phyloP scores from a whole-genome alignment of 2,329 filamentous ascomycete species.

The Calycina herbarum region DNA sequence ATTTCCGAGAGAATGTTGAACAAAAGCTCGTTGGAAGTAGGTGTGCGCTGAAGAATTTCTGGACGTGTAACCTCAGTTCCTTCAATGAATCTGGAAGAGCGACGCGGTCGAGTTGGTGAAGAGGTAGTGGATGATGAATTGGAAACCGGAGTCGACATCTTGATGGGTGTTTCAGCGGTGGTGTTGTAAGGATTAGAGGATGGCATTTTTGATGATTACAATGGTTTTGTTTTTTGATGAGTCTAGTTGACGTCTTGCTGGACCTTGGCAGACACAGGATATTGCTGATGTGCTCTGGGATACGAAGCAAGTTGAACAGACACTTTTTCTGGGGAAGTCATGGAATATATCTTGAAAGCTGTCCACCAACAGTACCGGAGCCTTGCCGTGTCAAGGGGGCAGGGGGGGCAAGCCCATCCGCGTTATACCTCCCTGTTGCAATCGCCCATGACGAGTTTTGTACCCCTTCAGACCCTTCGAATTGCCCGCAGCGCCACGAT shows the following conservation, averaged over 20 bases:
- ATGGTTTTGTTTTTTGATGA: neutral
- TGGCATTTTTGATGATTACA: neutral
- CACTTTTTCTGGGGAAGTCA: neutral
- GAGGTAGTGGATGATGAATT: neutral
- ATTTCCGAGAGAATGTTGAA: constrained; percentile 25
- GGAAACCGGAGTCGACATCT: neutral
- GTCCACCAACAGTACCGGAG: neutral
- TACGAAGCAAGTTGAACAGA: neutral
- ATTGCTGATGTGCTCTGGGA: neutral
- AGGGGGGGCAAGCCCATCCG: neutral
- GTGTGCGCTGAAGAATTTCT: constrained; percentile 17
- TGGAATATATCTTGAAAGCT: neutral
- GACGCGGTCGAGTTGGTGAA: constrained; percentile 11
- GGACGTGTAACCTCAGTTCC: constrained; percentile 11
- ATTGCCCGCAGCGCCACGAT: neutral
- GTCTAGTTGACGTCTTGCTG: neutral
- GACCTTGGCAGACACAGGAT: neutral
- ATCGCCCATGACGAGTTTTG: neutral
- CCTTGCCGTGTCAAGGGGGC: neutral
- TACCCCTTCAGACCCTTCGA: neutral
- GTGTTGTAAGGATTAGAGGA: neutral
- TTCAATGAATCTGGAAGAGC: constrained; percentile 21
- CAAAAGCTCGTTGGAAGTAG: constrained; percentile 18
- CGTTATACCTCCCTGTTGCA: neutral
- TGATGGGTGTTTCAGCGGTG: neutral